A percentile compares a stretch with the other conserved stretches of the same genome.
These are phyloP conservation scores for Trichoderma citrinoviride DNA, from an alignment of 2,329 filamentous ascomycete species.

Conservation along the genomic window DNA sequence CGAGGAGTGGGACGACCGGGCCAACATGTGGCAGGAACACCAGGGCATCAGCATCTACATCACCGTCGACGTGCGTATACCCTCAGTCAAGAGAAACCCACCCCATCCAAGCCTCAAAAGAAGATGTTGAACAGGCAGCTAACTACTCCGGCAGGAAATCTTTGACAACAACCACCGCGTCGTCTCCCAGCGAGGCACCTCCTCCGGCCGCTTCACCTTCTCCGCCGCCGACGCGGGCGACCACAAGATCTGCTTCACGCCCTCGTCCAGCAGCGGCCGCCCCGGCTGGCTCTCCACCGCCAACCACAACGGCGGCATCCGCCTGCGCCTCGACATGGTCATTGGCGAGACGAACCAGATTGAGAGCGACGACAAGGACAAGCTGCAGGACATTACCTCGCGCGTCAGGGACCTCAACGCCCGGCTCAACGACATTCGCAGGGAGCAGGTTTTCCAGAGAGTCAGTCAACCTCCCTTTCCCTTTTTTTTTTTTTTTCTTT, in stretches of 20 bases:
- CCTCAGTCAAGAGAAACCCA: not conserved
- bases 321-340: constrained; percentile 81
- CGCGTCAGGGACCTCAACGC: constrained; percentile 88
- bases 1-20: constrained; percentile 75
- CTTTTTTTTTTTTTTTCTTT: not conserved
- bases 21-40: constrained; percentile 67
- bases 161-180: constrained; percentile 99
- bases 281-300: constrained; percentile 69
- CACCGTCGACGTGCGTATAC: constrained; percentile 70
- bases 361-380: constrained; percentile 88
- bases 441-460: constrained; percentile 95
- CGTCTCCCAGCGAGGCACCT: constrained; percentile 76
- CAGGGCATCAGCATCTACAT: constrained; percentile 80
- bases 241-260: constrained; percentile 92
- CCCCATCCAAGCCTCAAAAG: not conserved
- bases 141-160: constrained; percentile 58
- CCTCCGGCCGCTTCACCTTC: constrained; percentile 88
- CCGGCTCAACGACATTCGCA: constrained; percentile 79
- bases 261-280: constrained; percentile 67
- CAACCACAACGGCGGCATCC: constrained; percentile 70
- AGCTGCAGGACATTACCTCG: constrained; percentile 84
- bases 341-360: constrained; percentile 95
- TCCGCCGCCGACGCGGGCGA: constrained; percentile 91
- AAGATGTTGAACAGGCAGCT: not conserved
- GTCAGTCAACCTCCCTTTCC: constrained; percentile 47